These are phyloP conservation scores for Polygonum aviculare DNA, from an alignment of 148 eudicot species.

Conservation along the genomic window DNA sequence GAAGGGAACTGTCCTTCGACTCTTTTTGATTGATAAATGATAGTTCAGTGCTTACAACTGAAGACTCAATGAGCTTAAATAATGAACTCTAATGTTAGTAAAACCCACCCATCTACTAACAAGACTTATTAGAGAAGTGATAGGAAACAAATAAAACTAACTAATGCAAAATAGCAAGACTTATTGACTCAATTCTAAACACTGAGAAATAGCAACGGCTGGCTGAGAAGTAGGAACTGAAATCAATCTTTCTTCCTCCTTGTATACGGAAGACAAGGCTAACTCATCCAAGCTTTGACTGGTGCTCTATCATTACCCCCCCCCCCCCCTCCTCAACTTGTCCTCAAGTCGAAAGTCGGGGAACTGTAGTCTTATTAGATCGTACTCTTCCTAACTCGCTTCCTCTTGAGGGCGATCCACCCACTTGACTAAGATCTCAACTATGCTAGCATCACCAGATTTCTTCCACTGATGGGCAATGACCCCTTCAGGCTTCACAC, in stretches of 20 bases:
- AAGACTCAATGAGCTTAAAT: too few relatives aligned
- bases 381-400: not conserved
- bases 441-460: not conserved
- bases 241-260: not conserved
- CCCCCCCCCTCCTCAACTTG: not conserved
- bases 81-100: too few relatives aligned
- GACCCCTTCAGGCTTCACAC: not conserved
- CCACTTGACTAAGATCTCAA: not conserved
- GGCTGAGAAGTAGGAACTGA: too few relatives aligned
- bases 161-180: not conserved
- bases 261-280: not conserved
- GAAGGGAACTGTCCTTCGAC: too few relatives aligned
- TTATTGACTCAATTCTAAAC: not conserved
- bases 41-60: too few relatives aligned
- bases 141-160: too few relatives aligned
- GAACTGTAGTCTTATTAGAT: not conserved
- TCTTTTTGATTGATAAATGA: too few relatives aligned
- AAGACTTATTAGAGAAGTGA: too few relatives aligned
- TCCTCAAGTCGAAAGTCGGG: not conserved
- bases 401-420: not conserved
- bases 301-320: not conserved
- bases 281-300: not conserved
- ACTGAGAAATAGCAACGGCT: too few relatives aligned
- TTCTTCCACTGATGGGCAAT: not conserved
- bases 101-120: too few relatives aligned